Base-by-base conservation (phyloP, 139 green algal species). In the Chlamydomonas eustigma region DNA sequence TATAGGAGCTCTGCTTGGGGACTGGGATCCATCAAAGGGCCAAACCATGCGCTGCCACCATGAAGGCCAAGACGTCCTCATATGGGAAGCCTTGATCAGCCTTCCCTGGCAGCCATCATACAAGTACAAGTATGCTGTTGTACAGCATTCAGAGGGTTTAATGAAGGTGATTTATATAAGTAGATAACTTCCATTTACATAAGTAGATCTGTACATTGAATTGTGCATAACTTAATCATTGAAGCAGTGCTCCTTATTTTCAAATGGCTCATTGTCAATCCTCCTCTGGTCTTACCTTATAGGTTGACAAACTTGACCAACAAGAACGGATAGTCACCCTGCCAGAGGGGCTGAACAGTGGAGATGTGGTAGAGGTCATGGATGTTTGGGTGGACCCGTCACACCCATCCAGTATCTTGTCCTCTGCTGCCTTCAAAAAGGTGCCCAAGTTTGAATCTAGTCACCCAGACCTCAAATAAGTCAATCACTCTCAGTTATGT, bases 61-160 rank as follows among this genome's bases (percentile, higher is more conserved):
- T 68, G 81, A 90, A 35, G 58, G 58, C 6, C n/a, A 38, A 35
- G 66, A 73, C 8, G 33, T 39, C 6, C 66, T 73, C 6, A 44
- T 73, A 8, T 95, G 90, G 90, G 85, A 93, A 72, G 83, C 77
- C 3, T 38, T 82, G 31, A 63, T 93, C 28, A 72, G 76, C 3
- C 64, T 91, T 33, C 88, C 89, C 0, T 85, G 75, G 68, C 76
- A 84, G 34, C 37, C 81, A 1, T 39, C 74, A 32, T 86, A 90
- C 58, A 81, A 50, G 1, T 93, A 93, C 79, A 85, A 83, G 63
- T 90, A 90, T 38, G 86, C 82, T 1, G 35, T 91, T 24, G 79
- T 90, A 50, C 51, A 78, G 30, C 72, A 81, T n/a, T 36, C 8
- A 0, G 33, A 18, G 4, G 50, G 37, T 2, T 37, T 39, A 2